phyloP scores from a whole-genome alignment of 345 rosid genomes.

The Syzygium aromaticum region DNA sequence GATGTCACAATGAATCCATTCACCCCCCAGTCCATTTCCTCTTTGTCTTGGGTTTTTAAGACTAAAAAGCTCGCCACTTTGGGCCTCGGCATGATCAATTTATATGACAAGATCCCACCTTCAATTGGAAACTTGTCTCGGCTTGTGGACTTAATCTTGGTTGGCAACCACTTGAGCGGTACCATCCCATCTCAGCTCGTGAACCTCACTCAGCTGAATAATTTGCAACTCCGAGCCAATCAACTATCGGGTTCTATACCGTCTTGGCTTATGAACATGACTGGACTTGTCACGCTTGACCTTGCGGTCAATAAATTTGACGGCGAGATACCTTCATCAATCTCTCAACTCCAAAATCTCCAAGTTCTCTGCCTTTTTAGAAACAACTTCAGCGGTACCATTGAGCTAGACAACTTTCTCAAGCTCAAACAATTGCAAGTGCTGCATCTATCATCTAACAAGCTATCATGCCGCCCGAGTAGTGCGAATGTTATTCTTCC shows the following conservation, averaged over 20 bases:
- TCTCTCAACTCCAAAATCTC: background rate
- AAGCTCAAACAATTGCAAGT: rapidly evolving
- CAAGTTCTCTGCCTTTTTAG: background rate
- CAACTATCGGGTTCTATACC: background rate
- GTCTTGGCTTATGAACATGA: no score
- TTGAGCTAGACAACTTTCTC: background rate
- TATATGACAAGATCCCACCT: background rate
- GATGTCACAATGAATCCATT: background rate
- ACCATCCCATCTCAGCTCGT: conserved; percentile 7
- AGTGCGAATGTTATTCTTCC: background rate
- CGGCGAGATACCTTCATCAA: no score
- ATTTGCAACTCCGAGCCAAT: background rate
- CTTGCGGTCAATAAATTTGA: no score
- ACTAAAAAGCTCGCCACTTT: background rate
- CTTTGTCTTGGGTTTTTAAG: background rate
- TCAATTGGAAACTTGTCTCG: background rate
- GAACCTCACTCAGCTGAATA: conserved; percentile 1
- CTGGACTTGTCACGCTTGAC: no score
- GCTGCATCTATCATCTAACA: background rate
- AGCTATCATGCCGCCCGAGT: background rate
- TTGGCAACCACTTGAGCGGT: background rate
- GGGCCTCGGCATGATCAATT: background rate
- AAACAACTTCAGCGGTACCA: background rate
- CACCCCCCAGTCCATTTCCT: background rate
- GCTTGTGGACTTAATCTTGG: rapidly evolving